These are phyloP conservation scores for Cymbopogon flexuosus DNA, from an alignment of 202 grass and related monocot genomes.

Conservation along the genomic window DNA sequence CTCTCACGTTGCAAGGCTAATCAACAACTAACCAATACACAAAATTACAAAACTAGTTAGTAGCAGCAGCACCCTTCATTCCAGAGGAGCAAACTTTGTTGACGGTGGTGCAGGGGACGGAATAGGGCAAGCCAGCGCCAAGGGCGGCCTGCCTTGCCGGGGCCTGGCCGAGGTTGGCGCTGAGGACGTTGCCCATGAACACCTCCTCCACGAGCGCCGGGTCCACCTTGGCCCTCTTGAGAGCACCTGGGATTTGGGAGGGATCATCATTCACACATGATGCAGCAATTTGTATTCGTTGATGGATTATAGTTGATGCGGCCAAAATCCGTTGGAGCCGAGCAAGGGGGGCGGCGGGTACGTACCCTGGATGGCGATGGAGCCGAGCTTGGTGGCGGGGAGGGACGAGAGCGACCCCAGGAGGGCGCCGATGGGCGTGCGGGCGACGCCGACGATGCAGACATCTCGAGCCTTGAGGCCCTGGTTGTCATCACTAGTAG, in stretches of 20 bases:
- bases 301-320: not conserved
- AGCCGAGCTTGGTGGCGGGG: slow-evolving; percentile 79
- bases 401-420: slow-evolving; percentile 80
- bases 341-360: not conserved
- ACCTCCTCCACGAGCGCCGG: slow-evolving; percentile 87
- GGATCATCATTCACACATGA: not conserved
- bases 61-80: slow-evolving; percentile 59
- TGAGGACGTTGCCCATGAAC: slow-evolving; percentile 93
- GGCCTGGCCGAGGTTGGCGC: slow-evolving; percentile 90
- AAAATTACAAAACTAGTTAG: not conserved
- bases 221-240: slow-evolving; percentile 58
- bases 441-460: slow-evolving; percentile 76
- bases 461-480: slow-evolving; percentile 42
- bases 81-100: slow-evolving; percentile 96
- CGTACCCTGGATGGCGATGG: slow-evolving; percentile 70
- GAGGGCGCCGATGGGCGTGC: slow-evolving; percentile 80
- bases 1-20: not conserved
- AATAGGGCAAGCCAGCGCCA: slow-evolving; percentile 68
- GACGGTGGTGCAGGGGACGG: slow-evolving; percentile 77
- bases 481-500: not conserved
- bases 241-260: slow-evolving; percentile 45
- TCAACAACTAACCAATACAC: not conserved
- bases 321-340: not conserved
- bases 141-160: slow-evolving; percentile 84
- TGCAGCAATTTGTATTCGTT: not conserved